phyloP scores from a whole-genome alignment of 306 rosid species.

The Malus sylvestris region DNA sequence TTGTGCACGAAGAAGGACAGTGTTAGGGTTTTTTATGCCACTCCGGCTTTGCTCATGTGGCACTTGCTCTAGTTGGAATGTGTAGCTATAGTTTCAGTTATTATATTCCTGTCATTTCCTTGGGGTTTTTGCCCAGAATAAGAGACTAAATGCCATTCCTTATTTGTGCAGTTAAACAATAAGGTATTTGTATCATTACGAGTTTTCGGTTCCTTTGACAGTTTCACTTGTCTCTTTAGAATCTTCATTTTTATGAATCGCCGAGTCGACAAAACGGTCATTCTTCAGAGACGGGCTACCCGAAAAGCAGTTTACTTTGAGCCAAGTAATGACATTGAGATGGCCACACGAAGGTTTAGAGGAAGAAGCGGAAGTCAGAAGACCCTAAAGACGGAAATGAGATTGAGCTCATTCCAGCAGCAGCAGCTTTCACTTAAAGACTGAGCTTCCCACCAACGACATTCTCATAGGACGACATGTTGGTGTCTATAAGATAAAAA shows the following conservation, averaged over 20 bases:
- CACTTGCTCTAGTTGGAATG: constrained; percentile 30
- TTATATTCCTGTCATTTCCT: constrained; percentile 22
- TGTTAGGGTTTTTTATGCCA: constrained; percentile 27
- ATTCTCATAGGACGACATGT: too few relatives aligned
- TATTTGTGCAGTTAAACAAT: constrained; percentile 38
- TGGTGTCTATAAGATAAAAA: too few relatives aligned
- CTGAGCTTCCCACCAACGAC: too few relatives aligned
- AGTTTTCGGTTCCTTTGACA: neutral
- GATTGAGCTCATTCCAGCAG: neutral
- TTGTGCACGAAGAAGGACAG: constrained; percentile 16
- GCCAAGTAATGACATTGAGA: neutral
- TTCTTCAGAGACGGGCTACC: neutral
- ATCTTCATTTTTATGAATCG: neutral
- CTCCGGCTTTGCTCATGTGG: constrained; percentile 33
- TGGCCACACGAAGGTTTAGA: neutral
- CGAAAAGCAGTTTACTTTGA: too few relatives aligned
- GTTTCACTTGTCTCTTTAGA: neutral
- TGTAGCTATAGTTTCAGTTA: constrained; percentile 23
- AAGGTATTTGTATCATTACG: constrained; percentile 21
- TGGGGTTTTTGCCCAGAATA: constrained; percentile 25
- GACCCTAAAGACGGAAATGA: neutral
- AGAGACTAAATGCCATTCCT: constrained; percentile 29
- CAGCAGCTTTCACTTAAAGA: too few relatives aligned
- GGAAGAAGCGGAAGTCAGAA: neutral
- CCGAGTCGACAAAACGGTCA: neutral